Conservation (phyloP, 495 filamentous ascomycete species). For the Podospora sp. region DNA sequence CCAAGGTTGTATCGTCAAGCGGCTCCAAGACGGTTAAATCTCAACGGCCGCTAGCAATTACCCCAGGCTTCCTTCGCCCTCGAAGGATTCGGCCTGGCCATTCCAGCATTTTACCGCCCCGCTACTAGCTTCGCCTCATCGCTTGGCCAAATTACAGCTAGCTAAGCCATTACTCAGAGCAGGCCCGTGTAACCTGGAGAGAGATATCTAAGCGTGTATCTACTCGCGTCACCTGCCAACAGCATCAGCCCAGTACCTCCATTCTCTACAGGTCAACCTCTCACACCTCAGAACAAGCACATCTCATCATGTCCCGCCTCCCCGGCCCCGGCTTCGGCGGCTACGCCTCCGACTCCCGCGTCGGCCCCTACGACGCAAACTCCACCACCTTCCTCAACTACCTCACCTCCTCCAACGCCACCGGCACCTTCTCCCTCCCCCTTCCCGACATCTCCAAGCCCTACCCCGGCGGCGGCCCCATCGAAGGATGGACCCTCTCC, state of each 20-base stretch:
- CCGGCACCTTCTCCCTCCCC: slow-evolving; percentile 15
- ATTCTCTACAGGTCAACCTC: neutral
- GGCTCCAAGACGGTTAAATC: neutral
- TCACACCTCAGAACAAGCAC: neutral
- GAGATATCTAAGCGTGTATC: too few relatives aligned
- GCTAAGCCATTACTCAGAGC: too few relatives aligned
- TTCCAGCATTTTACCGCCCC: neutral
- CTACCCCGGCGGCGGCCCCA: slow-evolving; percentile 13
- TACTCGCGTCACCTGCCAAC: too few relatives aligned
- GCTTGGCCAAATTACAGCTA: neutral
- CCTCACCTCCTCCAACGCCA: slow-evolving; percentile 16
- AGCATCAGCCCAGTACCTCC: too few relatives aligned
- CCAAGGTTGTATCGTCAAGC: neutral
- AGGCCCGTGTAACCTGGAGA: too few relatives aligned
- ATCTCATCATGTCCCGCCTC: neutral
- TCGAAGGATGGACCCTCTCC: slow-evolving; percentile 19
- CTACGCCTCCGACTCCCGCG: slow-evolving; percentile 7
- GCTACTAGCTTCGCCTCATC: neutral
- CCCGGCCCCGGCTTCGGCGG: slow-evolving; percentile 12
- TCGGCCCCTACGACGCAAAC: slow-evolving; percentile 21
- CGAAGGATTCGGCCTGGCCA: neutral
- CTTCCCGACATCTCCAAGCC: slow-evolving; percentile 22
- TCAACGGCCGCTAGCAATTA: neutral
- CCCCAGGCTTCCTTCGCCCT: neutral
- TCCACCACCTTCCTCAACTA: slow-evolving; percentile 8